Conservation (phyloP, 257 asterid genomes). For the Capsicum rhomboideum region DNA sequence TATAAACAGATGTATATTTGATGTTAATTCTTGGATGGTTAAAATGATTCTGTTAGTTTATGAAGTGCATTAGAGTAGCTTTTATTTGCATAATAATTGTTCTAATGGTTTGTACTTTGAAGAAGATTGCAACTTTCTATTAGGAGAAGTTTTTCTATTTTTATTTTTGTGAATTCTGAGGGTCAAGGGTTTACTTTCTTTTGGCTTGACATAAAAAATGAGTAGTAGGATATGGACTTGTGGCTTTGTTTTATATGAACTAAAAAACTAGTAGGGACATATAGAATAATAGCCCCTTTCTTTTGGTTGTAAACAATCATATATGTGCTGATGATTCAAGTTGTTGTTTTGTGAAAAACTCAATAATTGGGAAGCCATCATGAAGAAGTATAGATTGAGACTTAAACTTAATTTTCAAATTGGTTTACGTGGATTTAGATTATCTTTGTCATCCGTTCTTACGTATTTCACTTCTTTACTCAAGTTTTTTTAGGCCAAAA, state of each 20-base stretch:
- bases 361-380: conserved; percentile 1
- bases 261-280: not conserved
- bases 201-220: not conserved
- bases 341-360: not conserved
- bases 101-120: not conserved
- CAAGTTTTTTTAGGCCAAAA: conserved; percentile 34
- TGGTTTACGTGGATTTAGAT: conserved; percentile 9
- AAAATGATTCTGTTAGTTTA: not conserved
- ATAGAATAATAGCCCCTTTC: not conserved
- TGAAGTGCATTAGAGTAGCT: not conserved
- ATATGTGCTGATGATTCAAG: not conserved
- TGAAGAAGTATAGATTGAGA: conserved; percentile 19
- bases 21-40: not conserved
- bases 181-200: not conserved
- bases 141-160: not conserved
- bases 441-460: conserved; percentile 25
- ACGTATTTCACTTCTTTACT: conserved; percentile 23
- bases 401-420: conserved; percentile 12
- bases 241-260: not conserved
- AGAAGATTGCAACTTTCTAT: not conserved
- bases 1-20: not conserved
- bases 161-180: not conserved
- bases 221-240: not conserved
- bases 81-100: not conserved
- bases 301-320: not conserved